Evolutionary conservation across 1,284 basidiomycete genomes (phyloP), one percentile per base, ranked within the genome.

Genomic region (Gomphus bonarii): DNA sequence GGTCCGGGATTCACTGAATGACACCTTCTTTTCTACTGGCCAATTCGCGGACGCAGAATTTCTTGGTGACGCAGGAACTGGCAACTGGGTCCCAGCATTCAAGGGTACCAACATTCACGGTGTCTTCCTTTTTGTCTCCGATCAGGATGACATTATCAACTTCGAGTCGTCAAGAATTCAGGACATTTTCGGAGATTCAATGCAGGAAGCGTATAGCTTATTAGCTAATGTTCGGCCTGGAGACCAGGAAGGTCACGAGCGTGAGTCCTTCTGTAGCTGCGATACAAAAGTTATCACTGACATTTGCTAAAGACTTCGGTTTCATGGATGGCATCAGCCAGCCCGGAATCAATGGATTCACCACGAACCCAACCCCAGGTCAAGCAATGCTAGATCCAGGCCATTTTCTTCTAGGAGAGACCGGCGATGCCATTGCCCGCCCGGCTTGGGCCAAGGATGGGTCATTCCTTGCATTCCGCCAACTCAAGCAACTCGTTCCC

Each of bases 401-500:
- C 5, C 59, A 67, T 28, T 64, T 78, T 22, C 63, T 79, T 18
- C 59, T 70, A 30, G 75, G 76, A 0, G 66, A 72, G 40, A 63
- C 65, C 1, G 71, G 71, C 1, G 74, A 75, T 59, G 50, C 53
- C 11, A 57, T 55, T 28, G 30, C 58, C 38, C 63, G 64, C 35
- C 62, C 65, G 3, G 43, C 55, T 2, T 66, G 65, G 65, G 59
- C 61, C 14, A 62, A 66, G 51, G 67, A 68, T 47, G 70, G 70
- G 0, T 61, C 66, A 1, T 52, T 52, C 50, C 50, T 52, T 25
- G 50, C 5, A 12, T 78, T 80, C 70, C 72, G 80, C n/a, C 73
- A 78, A 55, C 73, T 81, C 30, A 70, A 74, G 65, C 78, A 80
- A 63, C 69, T 72, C 6, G 79, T 80, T 11, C 79, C 77, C 3